Base-by-base conservation (phyloP, 371 early-diverging fungal genomes). In the Umbelopsis sp. region DNA sequence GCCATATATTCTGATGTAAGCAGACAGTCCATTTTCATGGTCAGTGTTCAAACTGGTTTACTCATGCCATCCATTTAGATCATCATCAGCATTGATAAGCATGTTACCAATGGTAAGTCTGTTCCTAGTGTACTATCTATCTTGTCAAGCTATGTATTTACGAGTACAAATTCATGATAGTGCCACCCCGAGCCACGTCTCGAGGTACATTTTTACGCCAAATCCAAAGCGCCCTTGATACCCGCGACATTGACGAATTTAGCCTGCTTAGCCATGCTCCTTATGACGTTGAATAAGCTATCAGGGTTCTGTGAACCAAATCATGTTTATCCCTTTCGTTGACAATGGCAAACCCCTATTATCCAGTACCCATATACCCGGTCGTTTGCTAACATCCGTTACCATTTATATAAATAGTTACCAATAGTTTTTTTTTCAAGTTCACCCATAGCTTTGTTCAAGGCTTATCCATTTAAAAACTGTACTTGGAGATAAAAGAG, bases 1-100 rank as follows among this genome's bases (percentile, higher is more conserved):
- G 57, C 35, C 38, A 32, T 35, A 18, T 57, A 57, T 37, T 18
- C 57, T 18, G 57, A 57, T 29, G 57, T 57, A 48, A 48, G 41
- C 12, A 12, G 7, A 41, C 12, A 0, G 10, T 41, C 41, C 29
- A 29, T 29, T 22, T 22, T 22, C 29, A 29, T 29, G 29, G 29
- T 29, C 29, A 4, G 29, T 29, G 29, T 29, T 3, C 1, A 4
- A 1, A 4, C 29, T 29, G 29, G 29, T 29, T 29, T 29, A 29
- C 29, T 29, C 29, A 29, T 12, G 7, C 12, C 7, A 41, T 12
- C 41, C 18, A 9, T 25, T 51, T 35, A 57, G 57, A 57, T 57
- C 35, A 35, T 35, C 7, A 18, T 18, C 16, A 57, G 57, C 35
- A 57, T 35, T 35, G 35, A 57, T 35, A 57, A 57, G n/a, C 16